phyloP scores from a whole-genome alignment of 371 early-diverging fungal genomes.

The Blakeslea trispora region DNA sequence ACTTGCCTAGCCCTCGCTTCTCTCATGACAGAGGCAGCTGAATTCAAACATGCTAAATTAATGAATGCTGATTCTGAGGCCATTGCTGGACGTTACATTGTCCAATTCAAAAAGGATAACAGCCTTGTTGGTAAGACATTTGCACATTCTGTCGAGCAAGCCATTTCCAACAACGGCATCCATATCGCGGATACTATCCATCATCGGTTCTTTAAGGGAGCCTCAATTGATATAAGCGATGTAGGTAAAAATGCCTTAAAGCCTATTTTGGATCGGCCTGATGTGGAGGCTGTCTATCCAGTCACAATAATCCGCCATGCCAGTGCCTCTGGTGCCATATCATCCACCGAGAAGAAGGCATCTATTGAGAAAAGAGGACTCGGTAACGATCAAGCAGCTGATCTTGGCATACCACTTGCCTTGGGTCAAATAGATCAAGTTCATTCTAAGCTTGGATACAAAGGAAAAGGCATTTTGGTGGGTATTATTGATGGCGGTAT shows the following conservation, averaged over 20 bases:
- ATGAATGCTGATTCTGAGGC: conserved; percentile 9
- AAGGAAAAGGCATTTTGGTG: conserved; percentile 72
- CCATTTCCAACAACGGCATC: conserved; percentile 27
- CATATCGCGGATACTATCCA: conserved; percentile 27
- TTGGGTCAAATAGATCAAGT: conserved; percentile 44
- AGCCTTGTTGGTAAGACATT: conserved; percentile 13
- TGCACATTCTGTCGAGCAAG: conserved; percentile 22
- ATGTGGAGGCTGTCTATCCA: conserved; percentile 34
- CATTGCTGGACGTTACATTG: conserved; percentile 40
- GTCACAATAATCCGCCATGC: conserved; percentile 33
- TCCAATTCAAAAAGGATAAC: conserved; percentile 25
- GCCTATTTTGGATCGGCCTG: conserved; percentile 22
- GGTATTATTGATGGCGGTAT: conserved; percentile 72
- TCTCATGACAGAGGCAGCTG: conserved; percentile 21
- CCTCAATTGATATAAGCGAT: conserved; percentile 33
- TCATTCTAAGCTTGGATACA: conserved; percentile 42
- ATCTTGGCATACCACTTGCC: conserved; percentile 7
- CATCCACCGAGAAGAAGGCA: too few relatives aligned
- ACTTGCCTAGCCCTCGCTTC: conserved; percentile 27
- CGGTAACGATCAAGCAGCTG: too few relatives aligned
- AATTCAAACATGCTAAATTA: conserved; percentile 29
- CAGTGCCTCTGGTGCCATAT: neutral
- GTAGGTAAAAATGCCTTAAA: conserved; percentile 16
- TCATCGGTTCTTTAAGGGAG: conserved; percentile 38
- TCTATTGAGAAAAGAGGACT: neutral